Evolutionary conservation across 305 asterid genomes (phyloP).

Genomic region (Ilex paraguariensis): DNA sequence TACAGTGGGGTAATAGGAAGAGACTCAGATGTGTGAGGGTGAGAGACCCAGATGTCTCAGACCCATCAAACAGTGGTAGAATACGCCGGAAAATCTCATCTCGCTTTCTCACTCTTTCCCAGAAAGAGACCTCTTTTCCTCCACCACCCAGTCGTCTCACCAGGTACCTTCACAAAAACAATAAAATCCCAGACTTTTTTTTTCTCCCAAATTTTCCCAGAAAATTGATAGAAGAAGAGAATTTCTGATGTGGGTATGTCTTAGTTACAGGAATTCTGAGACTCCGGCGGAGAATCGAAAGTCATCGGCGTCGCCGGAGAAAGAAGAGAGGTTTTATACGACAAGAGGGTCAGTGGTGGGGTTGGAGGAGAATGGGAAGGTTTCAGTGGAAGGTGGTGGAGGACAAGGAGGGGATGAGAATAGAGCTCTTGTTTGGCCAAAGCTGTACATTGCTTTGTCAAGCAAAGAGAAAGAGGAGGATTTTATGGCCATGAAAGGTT

Average conservation of each 20-base stretch:
- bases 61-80: constrained; percentile 10
- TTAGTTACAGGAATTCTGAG: constrained; percentile 30
- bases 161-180: constrained; percentile 16
- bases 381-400: constrained; percentile 19
- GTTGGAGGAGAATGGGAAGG: constrained; percentile 26
- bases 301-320: constrained; percentile 31
- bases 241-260: no score
- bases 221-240: not conserved
- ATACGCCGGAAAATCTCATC: constrained; percentile 24
- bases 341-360: constrained; percentile 36
- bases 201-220: not conserved
- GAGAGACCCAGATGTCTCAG: constrained; percentile 22
- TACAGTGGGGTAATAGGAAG: constrained; percentile 50
- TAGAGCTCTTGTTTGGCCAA: constrained; percentile 25
- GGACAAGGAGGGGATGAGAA: constrained; percentile 13
- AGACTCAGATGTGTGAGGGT: constrained; percentile 38
- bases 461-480: constrained; percentile 46
- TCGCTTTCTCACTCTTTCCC: constrained; percentile 10
- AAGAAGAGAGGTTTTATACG: constrained; percentile 36
- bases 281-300: constrained; percentile 26
- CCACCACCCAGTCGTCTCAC: constrained; percentile 18
- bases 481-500: constrained; percentile 46
- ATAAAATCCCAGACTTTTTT: not conserved
- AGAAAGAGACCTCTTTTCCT: constrained; percentile 12
- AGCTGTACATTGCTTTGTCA: constrained; percentile 25